phyloP scores from a whole-genome alignment of 2,329 filamentous ascomycete species.

The Beauveria sp. region DNA sequence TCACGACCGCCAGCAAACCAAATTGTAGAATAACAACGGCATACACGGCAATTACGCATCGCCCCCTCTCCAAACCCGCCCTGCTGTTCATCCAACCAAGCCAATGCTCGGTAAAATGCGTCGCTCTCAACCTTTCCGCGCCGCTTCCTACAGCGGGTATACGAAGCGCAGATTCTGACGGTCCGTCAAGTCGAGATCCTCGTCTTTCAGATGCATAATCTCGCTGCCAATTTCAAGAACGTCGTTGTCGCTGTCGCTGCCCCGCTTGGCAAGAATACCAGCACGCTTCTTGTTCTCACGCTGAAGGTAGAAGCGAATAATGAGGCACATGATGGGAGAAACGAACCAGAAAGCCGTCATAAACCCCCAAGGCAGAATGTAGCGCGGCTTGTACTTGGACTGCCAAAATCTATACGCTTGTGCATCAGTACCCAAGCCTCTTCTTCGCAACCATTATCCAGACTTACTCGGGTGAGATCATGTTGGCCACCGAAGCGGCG shows the following conservation, averaged over 20 bases:
- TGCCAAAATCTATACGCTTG: constrained; percentile 16
- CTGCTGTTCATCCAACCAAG: not conserved
- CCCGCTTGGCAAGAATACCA: not conserved
- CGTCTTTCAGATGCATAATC: constrained; percentile 14
- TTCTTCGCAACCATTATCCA: not conserved
- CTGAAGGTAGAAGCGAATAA: constrained; percentile 18
- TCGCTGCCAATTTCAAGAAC: constrained; percentile 14
- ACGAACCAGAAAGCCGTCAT: constrained; percentile 21
- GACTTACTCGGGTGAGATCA: constrained; percentile 23
- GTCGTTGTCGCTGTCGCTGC: constrained; percentile 13
- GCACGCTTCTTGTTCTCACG: constrained; percentile 16
- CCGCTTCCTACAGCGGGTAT: constrained; percentile 22
- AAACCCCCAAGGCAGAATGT: constrained; percentile 17
- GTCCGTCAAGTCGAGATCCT: constrained; percentile 16
- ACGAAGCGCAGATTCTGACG: constrained; percentile 16
- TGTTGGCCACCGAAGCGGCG: constrained; percentile 19
- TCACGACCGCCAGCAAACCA: not conserved
- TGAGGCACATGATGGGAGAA: constrained; percentile 18
- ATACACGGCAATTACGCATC: not conserved
- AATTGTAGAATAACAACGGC: no score
- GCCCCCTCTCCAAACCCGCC: not conserved
- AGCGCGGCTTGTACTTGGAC: constrained; percentile 16
- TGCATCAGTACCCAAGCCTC: not conserved
- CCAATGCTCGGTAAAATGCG: not conserved
- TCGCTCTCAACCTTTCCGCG: not conserved